These are phyloP conservation scores for Skeletonema grethae DNA, from an alignment of 108 stramenopile species.

Conservation along the genomic window DNA sequence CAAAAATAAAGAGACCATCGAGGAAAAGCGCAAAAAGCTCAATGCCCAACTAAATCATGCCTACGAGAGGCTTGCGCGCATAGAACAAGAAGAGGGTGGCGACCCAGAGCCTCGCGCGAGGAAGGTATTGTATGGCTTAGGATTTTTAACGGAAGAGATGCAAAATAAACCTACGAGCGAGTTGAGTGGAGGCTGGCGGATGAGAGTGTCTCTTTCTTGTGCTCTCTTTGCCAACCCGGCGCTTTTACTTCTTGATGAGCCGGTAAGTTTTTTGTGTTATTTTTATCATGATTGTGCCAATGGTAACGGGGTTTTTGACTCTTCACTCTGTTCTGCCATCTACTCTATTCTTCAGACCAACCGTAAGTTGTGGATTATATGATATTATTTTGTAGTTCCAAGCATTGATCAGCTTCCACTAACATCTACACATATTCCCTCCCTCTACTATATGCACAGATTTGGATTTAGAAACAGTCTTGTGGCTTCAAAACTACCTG, in stretches of 20 bases:
- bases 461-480: conserved; percentile 78
- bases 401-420: background rate
- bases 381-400: background rate
- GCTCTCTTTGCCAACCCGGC: conserved; percentile 91
- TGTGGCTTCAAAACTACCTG: conserved; percentile 92
- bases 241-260: conserved; percentile 62
- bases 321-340: background rate
- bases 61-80: conserved; percentile 60
- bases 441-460: background rate
- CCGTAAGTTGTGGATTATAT: background rate
- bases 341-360: background rate
- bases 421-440: background rate
- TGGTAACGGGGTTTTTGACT: background rate
- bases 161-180: conserved; percentile 76
- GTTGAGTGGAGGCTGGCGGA: conserved; percentile 94
- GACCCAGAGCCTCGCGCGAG: conserved; percentile 68
- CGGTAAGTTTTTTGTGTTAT: background rate
- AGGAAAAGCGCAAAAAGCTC: conserved; percentile 46
- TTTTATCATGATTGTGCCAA: background rate
- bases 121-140: conserved; percentile 78
- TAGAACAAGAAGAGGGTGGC: conserved; percentile 69
- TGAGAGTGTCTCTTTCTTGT: conserved; percentile 91
- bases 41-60: conserved; percentile 48
- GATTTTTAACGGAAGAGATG: conserved; percentile 83
- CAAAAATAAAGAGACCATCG: conserved; percentile 24